phyloP scores from a whole-genome alignment of 2,329 filamentous ascomycete genomes.

The Aaosphaeria pasadenensis region DNA sequence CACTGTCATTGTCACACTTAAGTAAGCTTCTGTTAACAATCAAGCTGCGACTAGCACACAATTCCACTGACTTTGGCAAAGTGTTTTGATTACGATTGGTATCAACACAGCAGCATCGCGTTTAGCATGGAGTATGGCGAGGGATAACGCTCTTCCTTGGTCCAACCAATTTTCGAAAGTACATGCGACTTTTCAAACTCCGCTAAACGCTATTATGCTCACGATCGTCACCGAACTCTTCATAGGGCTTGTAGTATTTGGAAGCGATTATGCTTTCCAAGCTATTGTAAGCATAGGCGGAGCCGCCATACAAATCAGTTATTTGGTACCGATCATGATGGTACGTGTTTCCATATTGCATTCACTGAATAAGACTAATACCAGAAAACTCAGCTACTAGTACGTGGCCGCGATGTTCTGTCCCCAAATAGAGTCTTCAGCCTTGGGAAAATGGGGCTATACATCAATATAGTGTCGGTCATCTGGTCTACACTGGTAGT shows the following conservation, averaged over 20 bases:
- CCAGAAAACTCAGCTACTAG: not conserved
- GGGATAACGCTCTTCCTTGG: conserved; percentile 67
- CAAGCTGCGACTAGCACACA: too few relatives aligned
- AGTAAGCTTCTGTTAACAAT: too few relatives aligned
- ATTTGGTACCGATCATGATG: not conserved
- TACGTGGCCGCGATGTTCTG: not conserved
- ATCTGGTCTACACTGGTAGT: not conserved
- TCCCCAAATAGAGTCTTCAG: not conserved
- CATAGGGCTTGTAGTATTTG: conserved; percentile 67
- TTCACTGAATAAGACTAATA: not conserved
- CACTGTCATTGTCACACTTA: not conserved
- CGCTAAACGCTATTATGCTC: conserved; percentile 70
- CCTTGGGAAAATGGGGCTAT: not conserved
- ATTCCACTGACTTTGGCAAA: too few relatives aligned
- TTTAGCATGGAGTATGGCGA: conserved; percentile 67
- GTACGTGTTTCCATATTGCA: not conserved
- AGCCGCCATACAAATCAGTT: not conserved
- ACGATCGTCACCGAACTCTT: conserved; percentile 63
- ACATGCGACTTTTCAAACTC: conserved; percentile 61
- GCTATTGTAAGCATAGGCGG: conserved; percentile 66
- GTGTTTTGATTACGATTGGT: too few relatives aligned
- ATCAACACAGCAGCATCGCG: conserved; percentile 67
- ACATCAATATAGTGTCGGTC: not conserved
- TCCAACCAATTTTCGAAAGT: conserved; percentile 59
- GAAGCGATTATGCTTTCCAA: conserved; percentile 65